phyloP scores from a whole-genome alignment of 139 green algal genomes.

The Mesotaenium endlicherianum region DNA sequence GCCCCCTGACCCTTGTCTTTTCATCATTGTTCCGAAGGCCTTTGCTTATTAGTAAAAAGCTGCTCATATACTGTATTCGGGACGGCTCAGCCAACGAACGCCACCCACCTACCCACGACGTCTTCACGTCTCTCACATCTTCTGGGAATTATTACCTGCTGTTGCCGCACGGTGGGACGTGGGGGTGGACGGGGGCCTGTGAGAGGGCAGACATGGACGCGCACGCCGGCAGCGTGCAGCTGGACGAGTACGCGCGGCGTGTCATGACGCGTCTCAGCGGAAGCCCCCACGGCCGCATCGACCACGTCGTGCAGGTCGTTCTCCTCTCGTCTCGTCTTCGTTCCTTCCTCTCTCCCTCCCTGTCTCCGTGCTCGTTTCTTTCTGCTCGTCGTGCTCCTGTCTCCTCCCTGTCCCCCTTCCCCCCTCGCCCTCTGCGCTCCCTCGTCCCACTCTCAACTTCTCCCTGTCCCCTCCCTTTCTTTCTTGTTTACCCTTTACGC shows the following conservation, averaged over 20 bases:
- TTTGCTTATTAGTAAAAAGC: no score
- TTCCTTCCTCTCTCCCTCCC: background rate
- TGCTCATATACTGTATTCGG: no score
- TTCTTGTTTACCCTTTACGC: background rate
- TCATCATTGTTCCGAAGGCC: no score
- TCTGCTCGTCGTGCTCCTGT: background rate
- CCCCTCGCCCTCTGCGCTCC: background rate
- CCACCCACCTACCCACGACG: no score
- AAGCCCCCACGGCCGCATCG: constrained; percentile 36
- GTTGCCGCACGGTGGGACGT: no score
- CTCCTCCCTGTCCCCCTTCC: background rate
- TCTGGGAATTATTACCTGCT: no score
- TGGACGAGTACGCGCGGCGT: constrained; percentile 20
- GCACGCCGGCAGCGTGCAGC: background rate
- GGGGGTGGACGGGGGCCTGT: no score
- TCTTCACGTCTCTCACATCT: no score
- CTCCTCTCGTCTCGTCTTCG: background rate
- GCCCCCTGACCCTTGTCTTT: no score
- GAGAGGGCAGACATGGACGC: no score
- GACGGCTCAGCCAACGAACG: no score
- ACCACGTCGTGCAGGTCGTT: constrained; percentile 44
- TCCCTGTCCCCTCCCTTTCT: background rate
- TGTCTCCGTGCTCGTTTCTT: background rate
- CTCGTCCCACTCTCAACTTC: background rate
- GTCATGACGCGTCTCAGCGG: constrained; percentile 40